Evolutionary conservation across 495 filamentous ascomycete species (phyloP).

Genomic region (Daldinia childiae): DNA sequence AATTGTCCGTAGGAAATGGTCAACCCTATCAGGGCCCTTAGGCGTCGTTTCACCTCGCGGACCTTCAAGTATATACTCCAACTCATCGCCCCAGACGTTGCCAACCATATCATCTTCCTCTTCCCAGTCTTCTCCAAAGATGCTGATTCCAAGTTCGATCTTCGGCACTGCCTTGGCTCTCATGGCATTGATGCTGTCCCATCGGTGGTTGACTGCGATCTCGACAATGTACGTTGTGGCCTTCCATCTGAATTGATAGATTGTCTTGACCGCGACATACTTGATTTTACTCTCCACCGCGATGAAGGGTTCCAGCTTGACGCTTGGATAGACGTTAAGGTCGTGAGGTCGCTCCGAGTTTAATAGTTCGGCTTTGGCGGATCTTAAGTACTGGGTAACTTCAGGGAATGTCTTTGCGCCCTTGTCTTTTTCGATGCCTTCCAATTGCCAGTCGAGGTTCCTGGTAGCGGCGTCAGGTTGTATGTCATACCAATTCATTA

Average conservation of each 20-base stretch:
- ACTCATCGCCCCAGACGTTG: slow-evolving; percentile 52
- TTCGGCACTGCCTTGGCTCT: slow-evolving; percentile 18
- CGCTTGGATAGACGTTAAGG: slow-evolving; percentile 37
- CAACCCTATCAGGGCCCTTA: slow-evolving; percentile 32
- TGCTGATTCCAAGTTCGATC: slow-evolving; percentile 55
- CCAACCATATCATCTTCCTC: slow-evolving; percentile 37
- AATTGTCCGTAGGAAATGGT: slow-evolving; percentile 43
- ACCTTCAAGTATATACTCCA: slow-evolving; percentile 59
- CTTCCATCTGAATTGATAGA: slow-evolving; percentile 59
- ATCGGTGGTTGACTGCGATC: slow-evolving; percentile 64
- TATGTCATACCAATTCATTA: neutral
- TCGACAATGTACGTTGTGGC: slow-evolving; percentile 63
- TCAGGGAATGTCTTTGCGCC: slow-evolving; percentile 35
- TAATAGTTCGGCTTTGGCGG: slow-evolving; percentile 15
- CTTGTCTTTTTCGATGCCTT: slow-evolving; percentile 47
- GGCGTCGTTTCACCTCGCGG: slow-evolving; percentile 4
- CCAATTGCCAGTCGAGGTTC: slow-evolving; percentile 54
- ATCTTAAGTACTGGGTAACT: slow-evolving; percentile 28
- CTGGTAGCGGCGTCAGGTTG: slow-evolving; percentile 36
- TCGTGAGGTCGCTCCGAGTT: slow-evolving; percentile 24
- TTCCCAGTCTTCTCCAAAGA: slow-evolving; percentile 65
- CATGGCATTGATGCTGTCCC: slow-evolving; percentile 45
- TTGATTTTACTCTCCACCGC: slow-evolving; percentile 31
- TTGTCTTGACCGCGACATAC: slow-evolving; percentile 59
- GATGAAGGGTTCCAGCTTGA: neutral